Conservation (phyloP, 2,329 filamentous ascomycete species). For the Trichoderma atrobrunneum region DNA sequence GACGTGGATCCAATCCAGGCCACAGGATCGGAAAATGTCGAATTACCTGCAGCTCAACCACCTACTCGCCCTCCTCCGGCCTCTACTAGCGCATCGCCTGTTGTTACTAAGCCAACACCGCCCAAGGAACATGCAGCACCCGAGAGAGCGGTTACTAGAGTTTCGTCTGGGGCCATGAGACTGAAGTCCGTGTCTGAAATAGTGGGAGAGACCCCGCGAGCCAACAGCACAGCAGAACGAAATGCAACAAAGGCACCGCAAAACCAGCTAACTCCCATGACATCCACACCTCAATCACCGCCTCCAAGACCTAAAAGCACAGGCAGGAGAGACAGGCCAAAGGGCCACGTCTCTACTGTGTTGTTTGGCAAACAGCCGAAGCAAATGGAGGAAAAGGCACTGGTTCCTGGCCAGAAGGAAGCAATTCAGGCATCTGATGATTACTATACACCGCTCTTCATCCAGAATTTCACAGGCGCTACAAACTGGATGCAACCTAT, state of each 20-base stretch:
- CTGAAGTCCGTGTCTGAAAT: conserved; percentile 74
- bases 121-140: conserved; percentile 26
- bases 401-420: conserved; percentile 42
- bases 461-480: conserved; percentile 55
- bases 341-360: conserved; percentile 69
- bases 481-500: conserved; percentile 61
- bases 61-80: conserved; percentile 8
- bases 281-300: conserved; percentile 45
- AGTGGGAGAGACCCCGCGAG: conserved; percentile 55
- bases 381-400: conserved; percentile 46
- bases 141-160: conserved; percentile 63
- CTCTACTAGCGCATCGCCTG: conserved; percentile 17
- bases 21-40: conserved; percentile 21
- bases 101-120: background rate
- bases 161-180: conserved; percentile 66
- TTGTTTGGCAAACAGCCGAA: conserved; percentile 69
- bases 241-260: conserved; percentile 29
- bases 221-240: conserved; percentile 35
- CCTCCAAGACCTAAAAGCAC: conserved; percentile 30
- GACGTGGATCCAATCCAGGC: conserved; percentile 34
- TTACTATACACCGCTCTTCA: conserved; percentile 62
- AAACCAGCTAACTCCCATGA: conserved; percentile 40
- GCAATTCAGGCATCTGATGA: conserved; percentile 52
- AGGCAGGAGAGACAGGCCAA: conserved; percentile 56
- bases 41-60: background rate